phyloP scores from a whole-genome alignment of 2,329 filamentous ascomycete genomes.

The Grosmannia serpens region DNA sequence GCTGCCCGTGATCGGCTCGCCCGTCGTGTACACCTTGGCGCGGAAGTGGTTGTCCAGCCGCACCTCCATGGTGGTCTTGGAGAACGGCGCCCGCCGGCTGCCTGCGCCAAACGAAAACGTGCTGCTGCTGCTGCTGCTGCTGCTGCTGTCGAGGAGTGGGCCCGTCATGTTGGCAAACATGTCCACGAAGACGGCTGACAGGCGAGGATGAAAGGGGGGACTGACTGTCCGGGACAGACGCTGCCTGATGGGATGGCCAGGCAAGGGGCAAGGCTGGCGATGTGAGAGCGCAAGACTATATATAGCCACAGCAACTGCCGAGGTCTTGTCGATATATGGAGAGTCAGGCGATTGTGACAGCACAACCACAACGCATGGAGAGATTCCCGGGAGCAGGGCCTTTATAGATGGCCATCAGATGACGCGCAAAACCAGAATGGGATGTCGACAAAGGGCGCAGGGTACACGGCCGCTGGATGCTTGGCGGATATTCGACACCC shows the following conservation, averaged over 20 bases:
- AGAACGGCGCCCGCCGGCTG: constrained; percentile 9
- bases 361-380: background rate
- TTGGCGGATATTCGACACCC: background rate
- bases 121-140: constrained; percentile 6
- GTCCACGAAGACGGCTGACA: too few relatives aligned
- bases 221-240: too few relatives aligned
- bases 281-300: too few relatives aligned
- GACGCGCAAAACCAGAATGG: background rate
- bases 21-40: constrained; percentile 44
- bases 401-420: background rate
- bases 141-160: background rate
- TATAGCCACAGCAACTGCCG: background rate
- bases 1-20: constrained; percentile 37
- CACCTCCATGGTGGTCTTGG: constrained; percentile 32
- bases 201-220: too few relatives aligned
- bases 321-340: background rate
- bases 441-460: background rate
- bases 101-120: background rate
- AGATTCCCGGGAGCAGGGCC: background rate
- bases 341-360: background rate
- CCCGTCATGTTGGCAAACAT: constrained; percentile 5
- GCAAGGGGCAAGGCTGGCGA: too few relatives aligned
- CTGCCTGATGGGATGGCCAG: too few relatives aligned
- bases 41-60: constrained; percentile 40
- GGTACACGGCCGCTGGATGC: background rate